A percentile compares a stretch with the other conserved stretches of the same genome.
Evolutionary conservation across 1,284 basidiomycete genomes (phyloP).

Genomic region (Schizopora paradoxa): DNA sequence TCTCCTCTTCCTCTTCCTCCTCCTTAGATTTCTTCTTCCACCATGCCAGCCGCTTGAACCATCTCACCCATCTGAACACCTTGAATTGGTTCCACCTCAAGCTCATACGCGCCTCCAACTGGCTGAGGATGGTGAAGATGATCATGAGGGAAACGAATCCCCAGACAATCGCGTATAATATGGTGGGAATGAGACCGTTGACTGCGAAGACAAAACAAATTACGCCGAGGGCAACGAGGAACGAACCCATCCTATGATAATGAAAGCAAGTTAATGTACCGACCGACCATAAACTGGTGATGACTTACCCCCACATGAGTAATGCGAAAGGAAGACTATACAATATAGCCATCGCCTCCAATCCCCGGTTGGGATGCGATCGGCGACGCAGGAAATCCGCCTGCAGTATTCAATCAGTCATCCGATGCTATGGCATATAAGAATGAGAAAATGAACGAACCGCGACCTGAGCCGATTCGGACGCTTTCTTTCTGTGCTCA

Average conservation of each 20-base stretch:
- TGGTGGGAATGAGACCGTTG: background rate
- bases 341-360: slow-evolving; percentile 34
- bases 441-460: too few species aligned
- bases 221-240: slow-evolving; percentile 12
- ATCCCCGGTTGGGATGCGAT: slow-evolving; percentile 25
- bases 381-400: slow-evolving; percentile 24
- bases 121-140: slow-evolving; percentile 7
- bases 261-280: background rate
- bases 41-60: too few species aligned
- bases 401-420: slow-evolving; percentile 13
- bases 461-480: slow-evolving; percentile 25
- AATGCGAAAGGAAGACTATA: slow-evolving; percentile 35
- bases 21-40: too few species aligned
- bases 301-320: slow-evolving; percentile 36
- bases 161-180: slow-evolving; percentile 8
- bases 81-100: too few species aligned
- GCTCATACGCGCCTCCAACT: too few species aligned
- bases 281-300: too few species aligned
- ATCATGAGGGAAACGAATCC: slow-evolving; percentile 10
- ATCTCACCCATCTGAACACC: too few species aligned
- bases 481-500: slow-evolving; percentile 30
- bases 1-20: too few species aligned
- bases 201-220: slow-evolving; percentile 14
- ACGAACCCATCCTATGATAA: slow-evolving; percentile 11
- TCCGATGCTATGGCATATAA: slow-evolving; percentile 6